A percentile compares a stretch with the other conserved stretches of the same genome.
Conservation (phyloP, 2,329 filamentous ascomycete genomes). For the Exserohilum rostratum region DNA sequence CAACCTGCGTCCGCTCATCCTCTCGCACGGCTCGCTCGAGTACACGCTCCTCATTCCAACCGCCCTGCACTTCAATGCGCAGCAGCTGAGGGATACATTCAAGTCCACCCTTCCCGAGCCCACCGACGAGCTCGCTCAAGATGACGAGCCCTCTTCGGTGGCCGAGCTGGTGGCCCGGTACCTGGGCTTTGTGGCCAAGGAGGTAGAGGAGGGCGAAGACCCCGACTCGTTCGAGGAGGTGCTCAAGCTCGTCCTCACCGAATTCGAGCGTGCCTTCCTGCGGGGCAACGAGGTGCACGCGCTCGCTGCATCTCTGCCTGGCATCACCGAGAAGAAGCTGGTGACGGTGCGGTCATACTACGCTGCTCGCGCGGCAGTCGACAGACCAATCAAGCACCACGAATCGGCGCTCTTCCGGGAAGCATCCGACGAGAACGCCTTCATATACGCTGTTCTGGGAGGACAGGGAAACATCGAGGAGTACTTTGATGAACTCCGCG, state of each 20-base stretch:
- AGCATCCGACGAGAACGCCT: conserved; percentile 80
- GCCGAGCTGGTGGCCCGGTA: conserved; percentile 92
- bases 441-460: conserved; percentile 92
- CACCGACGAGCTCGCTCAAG: conserved; percentile 95
- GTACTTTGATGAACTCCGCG: conserved; percentile 96
- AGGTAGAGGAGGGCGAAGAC: conserved; percentile 92
- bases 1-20: conserved; percentile 87
- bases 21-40: conserved; percentile 93
- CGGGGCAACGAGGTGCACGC: conserved; percentile 96
- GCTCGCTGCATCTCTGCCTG: conserved; percentile 80
- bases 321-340: conserved; percentile 91
- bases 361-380: conserved; percentile 80
- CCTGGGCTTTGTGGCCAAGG: conserved; percentile 84
- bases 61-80: conserved; percentile 92
- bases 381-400: conserved; percentile 86
- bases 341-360: conserved; percentile 92
- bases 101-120: conserved; percentile 81
- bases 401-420: conserved; percentile 92
- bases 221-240: conserved; percentile 92
- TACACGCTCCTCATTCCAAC: conserved; percentile 96
- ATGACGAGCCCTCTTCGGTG: conserved; percentile 98
- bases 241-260: conserved; percentile 87
- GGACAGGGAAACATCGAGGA: conserved; percentile 99
- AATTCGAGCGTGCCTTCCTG: conserved; percentile 95
- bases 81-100: conserved; percentile 92